Conservation (phyloP, 2,329 filamentous ascomycete genomes). For the Diaporthe destruens region DNA sequence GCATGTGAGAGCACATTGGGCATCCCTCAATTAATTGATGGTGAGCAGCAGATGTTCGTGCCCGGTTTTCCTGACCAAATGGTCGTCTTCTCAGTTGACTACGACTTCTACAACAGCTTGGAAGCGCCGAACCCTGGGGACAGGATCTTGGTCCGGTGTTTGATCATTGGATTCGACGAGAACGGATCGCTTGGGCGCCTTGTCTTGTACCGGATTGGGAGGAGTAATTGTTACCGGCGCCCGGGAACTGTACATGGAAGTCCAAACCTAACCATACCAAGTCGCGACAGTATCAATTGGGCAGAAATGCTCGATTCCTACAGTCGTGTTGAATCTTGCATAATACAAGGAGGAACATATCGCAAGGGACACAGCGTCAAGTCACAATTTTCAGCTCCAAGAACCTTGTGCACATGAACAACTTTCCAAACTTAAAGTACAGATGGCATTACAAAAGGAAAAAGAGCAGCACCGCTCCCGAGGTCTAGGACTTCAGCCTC, state of each 20-base stretch:
- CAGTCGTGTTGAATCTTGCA: conserved; percentile 1
- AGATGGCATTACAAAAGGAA: too few species aligned
- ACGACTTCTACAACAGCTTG: conserved; percentile 5
- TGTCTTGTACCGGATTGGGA: not conserved
- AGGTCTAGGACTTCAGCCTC: too few species aligned
- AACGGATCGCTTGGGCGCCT: not conserved
- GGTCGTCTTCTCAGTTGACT: conserved; percentile 14
- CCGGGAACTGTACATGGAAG: not conserved
- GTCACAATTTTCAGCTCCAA: too few species aligned
- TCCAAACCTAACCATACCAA: not conserved
- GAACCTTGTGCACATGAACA: too few species aligned
- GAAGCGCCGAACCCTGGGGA: not conserved
- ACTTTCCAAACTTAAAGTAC: too few species aligned
- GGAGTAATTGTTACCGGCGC: conserved; percentile 3
- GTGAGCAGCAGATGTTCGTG: conserved; percentile 8
- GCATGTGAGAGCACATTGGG: conserved; percentile 18
- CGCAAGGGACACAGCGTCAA: too few species aligned
- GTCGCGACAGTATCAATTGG: conserved; percentile 3
- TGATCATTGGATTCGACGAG: conserved; percentile 1
- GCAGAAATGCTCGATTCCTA: not conserved
- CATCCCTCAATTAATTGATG: not conserved
- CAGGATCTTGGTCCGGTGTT: not conserved
- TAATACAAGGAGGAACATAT: not conserved
- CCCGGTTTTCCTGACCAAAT: not conserved
- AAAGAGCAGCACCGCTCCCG: too few species aligned